Percentiles rank a stretch among this genome's conserved stretches.
These are phyloP conservation scores for Trichoderma sp. DNA, from an alignment of 2,329 filamentous ascomycete species.

Conservation along the genomic window DNA sequence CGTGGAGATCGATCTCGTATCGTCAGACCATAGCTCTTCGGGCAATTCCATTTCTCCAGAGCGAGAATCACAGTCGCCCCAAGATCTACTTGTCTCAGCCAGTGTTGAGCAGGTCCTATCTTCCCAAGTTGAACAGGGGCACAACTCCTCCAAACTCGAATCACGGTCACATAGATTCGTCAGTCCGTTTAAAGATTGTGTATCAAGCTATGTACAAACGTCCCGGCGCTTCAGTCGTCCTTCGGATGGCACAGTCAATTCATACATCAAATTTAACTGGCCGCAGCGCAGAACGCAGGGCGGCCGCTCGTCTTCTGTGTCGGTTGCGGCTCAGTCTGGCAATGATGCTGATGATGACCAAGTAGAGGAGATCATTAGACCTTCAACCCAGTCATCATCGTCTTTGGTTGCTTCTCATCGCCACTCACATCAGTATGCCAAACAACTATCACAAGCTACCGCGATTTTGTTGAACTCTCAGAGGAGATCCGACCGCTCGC, in stretches of 20 bases:
- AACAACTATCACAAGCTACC: not conserved
- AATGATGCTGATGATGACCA: not conserved
- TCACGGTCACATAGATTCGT: conserved; percentile 18
- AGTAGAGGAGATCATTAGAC: not conserved
- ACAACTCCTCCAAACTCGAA: conserved; percentile 13
- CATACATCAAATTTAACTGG: conserved; percentile 44
- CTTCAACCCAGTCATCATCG: not conserved
- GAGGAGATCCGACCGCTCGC: not conserved
- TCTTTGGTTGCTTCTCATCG: not conserved
- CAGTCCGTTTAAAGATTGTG: conserved; percentile 38
- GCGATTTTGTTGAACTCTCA: not conserved
- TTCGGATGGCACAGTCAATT: conserved; percentile 38
- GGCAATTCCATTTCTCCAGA: not conserved
- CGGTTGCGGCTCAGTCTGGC: not conserved
- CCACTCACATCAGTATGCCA: not conserved
- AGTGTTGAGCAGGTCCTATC: not conserved
- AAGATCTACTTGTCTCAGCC: conserved; percentile 24
- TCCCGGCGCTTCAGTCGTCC: conserved; percentile 35
- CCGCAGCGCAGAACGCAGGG: conserved; percentile 21
- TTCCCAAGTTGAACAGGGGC: conserved; percentile 20
- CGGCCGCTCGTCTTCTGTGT: not conserved
- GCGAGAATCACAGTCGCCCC: conserved; percentile 25
- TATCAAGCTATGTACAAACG: conserved; percentile 32
- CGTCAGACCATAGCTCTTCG: too few relatives aligned
- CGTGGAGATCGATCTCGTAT: conserved; percentile 23